These are phyloP conservation scores for Sugiyamaella grinbergsii DNA, from an alignment of 1,139 yeast species.

Conservation along the genomic window DNA sequence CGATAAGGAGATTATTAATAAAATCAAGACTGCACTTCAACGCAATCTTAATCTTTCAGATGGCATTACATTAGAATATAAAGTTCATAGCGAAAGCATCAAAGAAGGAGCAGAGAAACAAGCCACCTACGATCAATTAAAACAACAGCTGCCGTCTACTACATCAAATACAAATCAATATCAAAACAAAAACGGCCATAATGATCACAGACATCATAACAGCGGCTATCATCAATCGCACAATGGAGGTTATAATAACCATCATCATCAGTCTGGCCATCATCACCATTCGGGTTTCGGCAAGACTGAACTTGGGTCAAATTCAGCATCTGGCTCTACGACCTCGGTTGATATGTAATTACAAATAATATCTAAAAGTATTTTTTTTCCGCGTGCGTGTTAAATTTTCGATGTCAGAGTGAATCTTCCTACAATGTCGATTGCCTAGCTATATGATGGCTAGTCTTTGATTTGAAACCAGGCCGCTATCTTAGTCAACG, in stretches of 20 bases:
- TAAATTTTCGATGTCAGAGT: not conserved
- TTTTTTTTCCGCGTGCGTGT: too few relatives aligned
- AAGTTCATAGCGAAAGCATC: constrained; percentile 40
- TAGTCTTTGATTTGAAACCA: too few relatives aligned
- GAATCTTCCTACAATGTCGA: too few relatives aligned
- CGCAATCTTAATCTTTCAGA: constrained; percentile 34
- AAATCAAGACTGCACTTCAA: constrained; percentile 33
- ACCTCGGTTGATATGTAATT: constrained; percentile 14
- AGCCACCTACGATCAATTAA: constrained; percentile 24
- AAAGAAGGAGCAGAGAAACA: constrained; percentile 36
- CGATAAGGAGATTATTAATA: constrained; percentile 27
- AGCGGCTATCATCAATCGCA: constrained; percentile 1
- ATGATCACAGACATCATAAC: constrained; percentile 11
- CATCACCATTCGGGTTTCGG: constrained; percentile 3
- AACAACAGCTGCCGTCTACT: constrained; percentile 9
- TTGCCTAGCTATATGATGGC: too few relatives aligned
- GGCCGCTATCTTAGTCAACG: too few relatives aligned
- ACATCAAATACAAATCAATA: constrained; percentile 1
- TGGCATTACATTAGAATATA: constrained; percentile 35
- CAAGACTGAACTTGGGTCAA: constrained; percentile 1
- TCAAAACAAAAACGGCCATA: constrained; percentile 14
- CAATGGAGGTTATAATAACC: constrained; percentile 5
- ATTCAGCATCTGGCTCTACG: constrained; percentile 6
- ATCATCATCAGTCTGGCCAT: constrained; percentile 1
- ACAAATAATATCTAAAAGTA: not conserved